A percentile compares a stretch with the other conserved stretches of the same genome.
These are phyloP conservation scores for Tylopilus sp. DNA, from an alignment of 768 basidiomycete genomes.

Conservation along the genomic window DNA sequence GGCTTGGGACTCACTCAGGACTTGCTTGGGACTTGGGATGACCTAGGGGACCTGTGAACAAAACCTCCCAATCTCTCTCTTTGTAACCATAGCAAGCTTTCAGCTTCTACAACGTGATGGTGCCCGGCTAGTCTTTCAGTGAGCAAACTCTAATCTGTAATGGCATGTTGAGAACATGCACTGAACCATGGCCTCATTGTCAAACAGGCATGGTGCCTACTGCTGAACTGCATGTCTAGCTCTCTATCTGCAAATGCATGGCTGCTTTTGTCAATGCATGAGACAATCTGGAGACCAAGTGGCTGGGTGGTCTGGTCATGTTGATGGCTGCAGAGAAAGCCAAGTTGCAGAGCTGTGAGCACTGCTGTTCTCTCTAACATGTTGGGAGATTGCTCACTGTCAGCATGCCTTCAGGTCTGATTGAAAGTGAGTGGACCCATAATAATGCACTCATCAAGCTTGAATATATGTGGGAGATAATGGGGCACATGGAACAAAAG, in stretches of 20 bases:
- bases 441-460: constrained; percentile 78
- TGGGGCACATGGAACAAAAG: constrained; percentile 86
- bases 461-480: constrained; percentile 75
- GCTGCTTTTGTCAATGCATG: constrained; percentile 91
- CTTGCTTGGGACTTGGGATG: too few relatives aligned
- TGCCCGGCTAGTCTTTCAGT: too few relatives aligned
- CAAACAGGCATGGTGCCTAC: too few relatives aligned
- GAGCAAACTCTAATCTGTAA: too few relatives aligned
- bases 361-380: constrained; percentile 11
- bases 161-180: too few relatives aligned
- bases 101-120: too few relatives aligned
- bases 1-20: too few relatives aligned
- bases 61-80: too few relatives aligned
- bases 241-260: constrained; percentile 89
- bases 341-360: constrained; percentile 76
- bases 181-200: too few relatives aligned
- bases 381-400: neutral
- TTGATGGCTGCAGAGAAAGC: constrained; percentile 75
- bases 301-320: constrained; percentile 75
- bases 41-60: too few relatives aligned
- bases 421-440: constrained; percentile 82
- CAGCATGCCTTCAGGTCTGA: constrained; percentile 54
- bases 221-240: constrained; percentile 83
- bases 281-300: constrained; percentile 87
- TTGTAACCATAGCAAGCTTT: too few relatives aligned